A percentile compares a stretch with the other conserved stretches of the same genome.
These are phyloP conservation scores for Sordaria brevicollis DNA, from an alignment of 495 filamentous ascomycete genomes.

Conservation along the genomic window DNA sequence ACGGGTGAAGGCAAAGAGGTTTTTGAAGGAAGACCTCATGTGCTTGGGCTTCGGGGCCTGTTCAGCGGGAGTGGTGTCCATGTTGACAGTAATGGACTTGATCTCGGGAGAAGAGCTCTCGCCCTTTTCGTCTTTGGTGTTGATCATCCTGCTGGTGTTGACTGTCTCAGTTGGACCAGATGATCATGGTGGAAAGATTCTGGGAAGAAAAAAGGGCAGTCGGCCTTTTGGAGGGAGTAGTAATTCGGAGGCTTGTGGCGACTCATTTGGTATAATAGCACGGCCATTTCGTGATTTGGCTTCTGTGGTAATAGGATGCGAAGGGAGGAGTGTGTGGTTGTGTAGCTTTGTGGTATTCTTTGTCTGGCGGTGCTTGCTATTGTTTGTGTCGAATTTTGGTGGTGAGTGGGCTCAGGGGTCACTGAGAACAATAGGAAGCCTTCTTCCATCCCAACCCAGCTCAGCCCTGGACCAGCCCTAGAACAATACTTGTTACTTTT, in stretches of 20 bases:
- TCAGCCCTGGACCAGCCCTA: background rate
- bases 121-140: background rate
- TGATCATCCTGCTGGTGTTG: background rate
- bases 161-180: background rate
- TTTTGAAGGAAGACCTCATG: conserved; percentile 18
- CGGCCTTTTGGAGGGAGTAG: background rate
- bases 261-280: background rate
- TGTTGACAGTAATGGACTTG: background rate
- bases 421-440: background rate
- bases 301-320: background rate
- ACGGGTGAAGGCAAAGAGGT: conserved; percentile 65
- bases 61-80: background rate
- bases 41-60: background rate
- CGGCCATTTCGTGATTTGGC: background rate
- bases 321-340: background rate
- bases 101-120: background rate
- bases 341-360: background rate
- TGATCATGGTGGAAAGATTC: background rate
- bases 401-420: background rate
- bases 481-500: background rate
- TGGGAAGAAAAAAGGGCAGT: background rate
- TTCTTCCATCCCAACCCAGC: too few relatives aligned
- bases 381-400: background rate
- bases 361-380: background rate
- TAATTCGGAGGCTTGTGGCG: background rate